Evolutionary conservation across 2,329 filamentous ascomycete species (phyloP), one percentile per base, ranked within the genome.

Genomic region (Paradendryphiella salina): DNA sequence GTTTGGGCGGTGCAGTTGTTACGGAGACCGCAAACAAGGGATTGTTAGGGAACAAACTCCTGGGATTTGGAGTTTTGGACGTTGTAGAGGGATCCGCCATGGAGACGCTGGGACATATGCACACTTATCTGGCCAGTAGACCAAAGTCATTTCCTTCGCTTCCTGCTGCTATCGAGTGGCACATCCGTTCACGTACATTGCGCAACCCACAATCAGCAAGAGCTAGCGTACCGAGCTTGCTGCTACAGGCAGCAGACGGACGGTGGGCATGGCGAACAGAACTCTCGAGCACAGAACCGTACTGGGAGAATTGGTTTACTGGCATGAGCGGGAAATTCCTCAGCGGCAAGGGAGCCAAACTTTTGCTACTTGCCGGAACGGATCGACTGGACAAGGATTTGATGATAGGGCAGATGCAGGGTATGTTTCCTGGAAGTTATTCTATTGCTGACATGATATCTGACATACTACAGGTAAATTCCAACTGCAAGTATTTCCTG

Each of bases 401-500:
- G 66, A 96, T 90, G 73, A 96, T 96, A 71, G 92, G 92, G 13
- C 92, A 96, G 75, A 96, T 96, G 92, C 92, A 96, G 79, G 92
- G 90, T 88, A 76, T 62, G 73, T 67, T 50, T n/a, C 33, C 14
- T 32, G 23, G 9, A 11, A 31, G 23, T 17, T 41, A 45, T 35
- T 17, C 18, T 31, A 38, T 39, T 39, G 23, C 45, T 11, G 26
- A n/a, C 23, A n/a, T 52, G 28, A 18, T 47, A 46, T 57, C 64
- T 72, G 56, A 70, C 36, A 35, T 40, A 37, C 23, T 38, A 11
- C 85, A 87, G 79, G 92, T 4, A 97, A 97, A 80, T 99, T 97
- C 69, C 91, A 96, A 50, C 78, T 99, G 37, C 89, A 96, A 63
- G 92, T 99, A 5, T 89, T 97, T 64, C 92, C 94, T 0, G 90